Percentiles rank a stretch among this genome's conserved stretches.
These are phyloP conservation scores for Salvia hispanica DNA, from an alignment of 257 asterid genomes.

Conservation along the genomic window DNA sequence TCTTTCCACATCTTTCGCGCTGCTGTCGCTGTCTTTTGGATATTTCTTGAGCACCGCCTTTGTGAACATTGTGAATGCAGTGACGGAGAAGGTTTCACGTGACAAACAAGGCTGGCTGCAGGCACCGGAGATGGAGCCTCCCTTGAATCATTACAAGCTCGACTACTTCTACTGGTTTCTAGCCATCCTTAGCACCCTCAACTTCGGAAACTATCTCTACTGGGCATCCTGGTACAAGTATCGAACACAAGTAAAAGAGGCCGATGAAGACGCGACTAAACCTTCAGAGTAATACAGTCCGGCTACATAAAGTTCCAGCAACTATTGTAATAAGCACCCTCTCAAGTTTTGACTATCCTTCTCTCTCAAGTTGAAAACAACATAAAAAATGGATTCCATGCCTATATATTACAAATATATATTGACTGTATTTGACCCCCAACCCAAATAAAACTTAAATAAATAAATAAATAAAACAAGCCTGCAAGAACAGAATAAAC, in stretches of 20 bases:
- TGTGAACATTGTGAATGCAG: slow-evolving; percentile 44
- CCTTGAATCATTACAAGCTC: slow-evolving; percentile 48
- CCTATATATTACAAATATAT: too few species aligned
- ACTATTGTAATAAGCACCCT: not conserved
- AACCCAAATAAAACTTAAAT: too few species aligned
- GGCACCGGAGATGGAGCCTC: slow-evolving; percentile 32
- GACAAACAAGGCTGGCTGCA: slow-evolving; percentile 52
- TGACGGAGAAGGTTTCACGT: slow-evolving; percentile 37
- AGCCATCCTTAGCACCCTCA: slow-evolving; percentile 49
- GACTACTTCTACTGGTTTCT: slow-evolving; percentile 53
- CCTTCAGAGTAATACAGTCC: slow-evolving; percentile 12
- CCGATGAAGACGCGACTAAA: slow-evolving; percentile 4
- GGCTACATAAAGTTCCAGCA: not conserved
- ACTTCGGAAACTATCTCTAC: slow-evolving; percentile 46
- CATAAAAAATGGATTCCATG: too few species aligned
- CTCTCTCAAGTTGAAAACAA: not conserved
- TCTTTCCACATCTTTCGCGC: slow-evolving; percentile 51
- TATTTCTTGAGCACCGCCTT: slow-evolving; percentile 52
- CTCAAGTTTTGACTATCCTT: slow-evolving; percentile 24
- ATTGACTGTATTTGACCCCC: too few species aligned
- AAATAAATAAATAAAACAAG: not conserved
- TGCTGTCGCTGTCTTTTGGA: slow-evolving; percentile 48
- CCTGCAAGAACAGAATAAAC: not conserved
- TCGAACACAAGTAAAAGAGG: slow-evolving; percentile 39
- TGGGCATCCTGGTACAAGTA: slow-evolving; percentile 64